Base-by-base conservation (phyloP, 768 basidiomycete genomes). In the Scleroderma citrinum region DNA sequence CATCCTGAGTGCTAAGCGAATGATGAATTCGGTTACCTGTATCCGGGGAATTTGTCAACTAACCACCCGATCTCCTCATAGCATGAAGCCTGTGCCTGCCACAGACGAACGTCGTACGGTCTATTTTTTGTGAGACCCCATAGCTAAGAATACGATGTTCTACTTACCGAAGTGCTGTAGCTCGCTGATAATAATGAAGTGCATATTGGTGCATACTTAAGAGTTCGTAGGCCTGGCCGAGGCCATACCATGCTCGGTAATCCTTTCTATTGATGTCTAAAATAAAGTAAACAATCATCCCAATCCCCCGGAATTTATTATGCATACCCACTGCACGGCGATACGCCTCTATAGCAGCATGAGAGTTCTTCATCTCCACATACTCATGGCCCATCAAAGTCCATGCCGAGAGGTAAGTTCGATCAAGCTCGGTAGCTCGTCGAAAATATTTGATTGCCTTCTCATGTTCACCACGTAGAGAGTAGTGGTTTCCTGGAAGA, bases 371-470 rank as follows among this genome's bases (percentile, higher is more conserved):
- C 85, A 96, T 85, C 70, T 99, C 96, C 38, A 99, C 88, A 59
- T 89, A 97, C 68, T 98, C 96, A 61, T 99, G 96, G 1, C 96
- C 96, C 92, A 99, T 93, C 54, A 99, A 71, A 4, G 95, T 98
- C 96, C 96, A 99, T 5, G 96, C 96, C 7, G 93, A 89, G 39
- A 98, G 76, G 68, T 93, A 98, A 2, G 88, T 93, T 48, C 89
- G 80, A 66, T 99, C 94, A 41, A 99, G 80, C 60, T 94, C 86
- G n/a, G 93, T 88, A 7, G 95, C 92, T 51, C 94, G 80, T 54
- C 86, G 78, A 69, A 98, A 98, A 68, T 97, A 97, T 59, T 87
- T 87, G 56, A 97, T 85, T 1, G 96, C 93, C 69, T 95, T 94
- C 64, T 92, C 92, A 66, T 97, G 93, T 60, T 98, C 95, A 12